Evolutionary conservation across 2,329 filamentous ascomycete genomes (phyloP).

Genomic region (Xenosphaeropsis pyriputrescens): DNA sequence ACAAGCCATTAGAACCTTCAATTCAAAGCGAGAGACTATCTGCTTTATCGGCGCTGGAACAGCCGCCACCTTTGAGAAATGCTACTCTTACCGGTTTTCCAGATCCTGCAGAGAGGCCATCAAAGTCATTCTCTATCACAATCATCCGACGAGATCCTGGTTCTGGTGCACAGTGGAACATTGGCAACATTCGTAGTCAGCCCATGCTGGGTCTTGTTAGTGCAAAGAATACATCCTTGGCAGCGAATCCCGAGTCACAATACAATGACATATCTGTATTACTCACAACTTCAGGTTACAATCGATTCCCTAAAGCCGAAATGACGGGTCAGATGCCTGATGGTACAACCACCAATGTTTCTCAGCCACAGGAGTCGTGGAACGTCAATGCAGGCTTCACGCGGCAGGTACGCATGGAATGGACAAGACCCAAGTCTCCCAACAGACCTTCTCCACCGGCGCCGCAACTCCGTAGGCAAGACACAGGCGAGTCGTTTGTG

Average conservation of each 20-base stretch:
- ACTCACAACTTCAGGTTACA: slow-evolving; percentile 18
- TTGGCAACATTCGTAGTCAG: slow-evolving; percentile 41
- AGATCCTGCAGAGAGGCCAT: no score
- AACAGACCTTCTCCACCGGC: no score
- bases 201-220: slow-evolving; percentile 5
- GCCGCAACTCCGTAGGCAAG: no score
- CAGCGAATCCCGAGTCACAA: slow-evolving; percentile 3
- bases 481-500: no score
- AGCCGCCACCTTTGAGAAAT: no score
- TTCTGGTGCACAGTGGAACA: slow-evolving; percentile 60
- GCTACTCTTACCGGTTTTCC: no score
- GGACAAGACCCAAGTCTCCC: slow-evolving; percentile 5
- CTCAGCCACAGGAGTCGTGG: background rate
- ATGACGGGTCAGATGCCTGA: slow-evolving; percentile 2
- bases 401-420: slow-evolving; percentile 40
- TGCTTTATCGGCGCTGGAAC: no score
- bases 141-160: slow-evolving; percentile 62
- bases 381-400: slow-evolving; percentile 21
- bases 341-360: background rate
- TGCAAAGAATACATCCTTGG: slow-evolving; percentile 12
- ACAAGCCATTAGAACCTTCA: background rate
- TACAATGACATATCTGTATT: slow-evolving; percentile 9
- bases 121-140: slow-evolving; percentile 18
- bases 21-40: background rate
- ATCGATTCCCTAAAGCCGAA: slow-evolving; percentile 10